Evolutionary conservation across 805 yeast genomes (phyloP).

Genomic region (Myxozyma melibiosi): DNA sequence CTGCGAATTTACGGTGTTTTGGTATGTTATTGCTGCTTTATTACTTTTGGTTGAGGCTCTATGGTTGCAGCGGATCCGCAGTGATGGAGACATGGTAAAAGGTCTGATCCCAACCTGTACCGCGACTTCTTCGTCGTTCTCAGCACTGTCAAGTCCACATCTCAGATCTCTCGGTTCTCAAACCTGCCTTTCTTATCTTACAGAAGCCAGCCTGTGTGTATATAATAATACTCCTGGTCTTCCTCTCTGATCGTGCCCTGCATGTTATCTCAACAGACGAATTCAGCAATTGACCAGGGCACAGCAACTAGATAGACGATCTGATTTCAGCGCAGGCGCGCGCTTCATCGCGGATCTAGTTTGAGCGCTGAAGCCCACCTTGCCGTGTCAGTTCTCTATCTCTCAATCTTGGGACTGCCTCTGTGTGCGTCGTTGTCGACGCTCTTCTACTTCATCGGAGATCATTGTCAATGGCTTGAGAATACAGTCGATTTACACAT

Average conservation of each 20-base stretch:
- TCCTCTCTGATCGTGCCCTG: background rate
- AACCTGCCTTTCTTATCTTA: background rate
- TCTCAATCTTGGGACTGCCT: conserved; percentile 19
- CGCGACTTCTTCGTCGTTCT: background rate
- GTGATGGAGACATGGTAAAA: conserved; percentile 26
- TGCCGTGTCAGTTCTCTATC: too few relatives aligned
- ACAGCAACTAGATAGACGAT: too few relatives aligned
- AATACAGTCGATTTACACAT: too few relatives aligned
- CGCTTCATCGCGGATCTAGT: too few relatives aligned
- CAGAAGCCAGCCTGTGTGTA: too few relatives aligned
- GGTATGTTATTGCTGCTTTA: background rate
- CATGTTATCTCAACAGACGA: background rate
- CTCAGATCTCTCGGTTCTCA: too few relatives aligned
- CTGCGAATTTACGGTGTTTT: too few relatives aligned
- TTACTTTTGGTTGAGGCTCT: background rate
- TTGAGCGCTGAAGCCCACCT: too few relatives aligned
- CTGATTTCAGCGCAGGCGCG: too few relatives aligned
- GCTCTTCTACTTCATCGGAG: background rate
- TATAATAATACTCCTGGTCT: too few relatives aligned
- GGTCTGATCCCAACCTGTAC: conserved; percentile 17
- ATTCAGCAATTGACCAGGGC: too few relatives aligned
- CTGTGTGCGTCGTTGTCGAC: background rate
- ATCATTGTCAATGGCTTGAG: conserved; percentile 27
- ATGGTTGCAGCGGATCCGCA: conserved; percentile 1
- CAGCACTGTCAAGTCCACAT: background rate